Conservation (phyloP, 495 filamentous ascomycete species). For the Trichocladium antarcticum region DNA sequence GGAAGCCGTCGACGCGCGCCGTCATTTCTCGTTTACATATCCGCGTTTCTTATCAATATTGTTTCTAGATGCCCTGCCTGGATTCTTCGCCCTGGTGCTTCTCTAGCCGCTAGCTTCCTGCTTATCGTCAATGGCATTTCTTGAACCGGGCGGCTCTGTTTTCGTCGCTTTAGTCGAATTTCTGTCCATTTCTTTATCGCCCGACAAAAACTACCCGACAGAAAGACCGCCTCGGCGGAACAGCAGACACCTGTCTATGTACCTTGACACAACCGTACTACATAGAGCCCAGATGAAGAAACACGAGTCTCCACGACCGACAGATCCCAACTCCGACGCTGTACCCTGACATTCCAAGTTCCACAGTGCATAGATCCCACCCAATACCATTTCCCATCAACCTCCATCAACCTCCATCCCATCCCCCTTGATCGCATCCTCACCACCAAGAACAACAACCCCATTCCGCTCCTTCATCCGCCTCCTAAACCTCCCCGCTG, state of each 20-base stretch:
- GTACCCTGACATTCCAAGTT: too few species aligned
- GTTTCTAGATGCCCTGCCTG: not conserved
- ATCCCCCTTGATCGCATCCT: not conserved
- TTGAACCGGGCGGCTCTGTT: too few species aligned
- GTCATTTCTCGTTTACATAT: not conserved
- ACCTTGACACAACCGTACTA: not conserved
- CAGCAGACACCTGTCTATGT: too few species aligned
- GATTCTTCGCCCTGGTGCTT: too few species aligned
- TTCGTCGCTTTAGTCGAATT: too few species aligned
- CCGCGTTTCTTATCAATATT: not conserved
- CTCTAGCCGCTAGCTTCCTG: too few species aligned
- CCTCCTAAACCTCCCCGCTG: constrained; percentile 26
- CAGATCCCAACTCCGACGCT: not conserved
- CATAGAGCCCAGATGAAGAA: not conserved
- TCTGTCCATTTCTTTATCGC: too few species aligned
- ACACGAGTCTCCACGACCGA: not conserved
- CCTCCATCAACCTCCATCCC: constrained; percentile 1
- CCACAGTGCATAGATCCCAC: too few species aligned
- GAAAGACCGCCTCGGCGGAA: too few species aligned
- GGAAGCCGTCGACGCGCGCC: not conserved
- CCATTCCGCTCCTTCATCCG: constrained; percentile 18
- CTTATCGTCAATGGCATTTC: too few species aligned
- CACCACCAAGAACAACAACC: constrained; percentile 20
- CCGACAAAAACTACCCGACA: too few species aligned
- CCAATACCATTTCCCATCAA: not conserved